A percentile compares a stretch with the other conserved stretches of the same genome.
These are phyloP conservation scores for Hymenoscyphus occultus DNA, from an alignment of 2,329 filamentous ascomycete genomes.

Conservation along the genomic window DNA sequence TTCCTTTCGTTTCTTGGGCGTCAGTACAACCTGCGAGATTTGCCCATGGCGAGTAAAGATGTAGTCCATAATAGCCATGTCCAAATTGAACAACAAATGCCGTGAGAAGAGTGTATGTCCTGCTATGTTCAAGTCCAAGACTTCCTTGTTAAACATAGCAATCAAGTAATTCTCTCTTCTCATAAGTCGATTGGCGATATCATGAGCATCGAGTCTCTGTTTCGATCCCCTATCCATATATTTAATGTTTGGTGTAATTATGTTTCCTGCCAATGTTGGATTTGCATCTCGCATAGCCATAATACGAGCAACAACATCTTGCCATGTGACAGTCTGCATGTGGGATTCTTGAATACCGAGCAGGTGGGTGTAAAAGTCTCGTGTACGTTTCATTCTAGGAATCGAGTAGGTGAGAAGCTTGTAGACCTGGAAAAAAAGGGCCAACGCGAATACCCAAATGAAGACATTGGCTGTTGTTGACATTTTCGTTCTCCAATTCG, in stretches of 20 bases:
- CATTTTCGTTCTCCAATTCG: constrained; percentile 51
- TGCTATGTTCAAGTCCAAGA: constrained; percentile 81
- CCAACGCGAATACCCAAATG: constrained; percentile 62
- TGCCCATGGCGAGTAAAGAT: constrained; percentile 89
- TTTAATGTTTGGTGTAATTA: constrained; percentile 56
- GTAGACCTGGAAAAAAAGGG: constrained; percentile 60
- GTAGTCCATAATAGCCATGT: constrained; percentile 87
- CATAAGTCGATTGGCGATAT: constrained; percentile 96
- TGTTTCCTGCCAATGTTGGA: constrained; percentile 59
- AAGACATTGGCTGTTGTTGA: constrained; percentile 39
- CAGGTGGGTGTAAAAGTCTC: constrained; percentile 67
- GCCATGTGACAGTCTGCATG: constrained; percentile 73
- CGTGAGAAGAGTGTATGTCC: constrained; percentile 81
- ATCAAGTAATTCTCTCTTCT: constrained; percentile 96
- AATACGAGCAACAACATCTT: constrained; percentile 65
- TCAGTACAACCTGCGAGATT: constrained; percentile 80
- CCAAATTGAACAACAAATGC: constrained; percentile 87
- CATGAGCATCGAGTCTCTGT: constrained; percentile 90
- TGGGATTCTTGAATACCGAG: constrained; percentile 66
- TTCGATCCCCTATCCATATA: constrained; percentile 78
- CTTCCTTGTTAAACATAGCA: constrained; percentile 94
- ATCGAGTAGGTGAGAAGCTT: constrained; percentile 53
- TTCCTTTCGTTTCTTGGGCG: constrained; percentile 73
- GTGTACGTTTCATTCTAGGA: constrained; percentile 59
- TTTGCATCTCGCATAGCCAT: constrained; percentile 70